Base-by-base conservation (phyloP, 371 early-diverging fungal genomes). In the Funneliformis caledonium region DNA sequence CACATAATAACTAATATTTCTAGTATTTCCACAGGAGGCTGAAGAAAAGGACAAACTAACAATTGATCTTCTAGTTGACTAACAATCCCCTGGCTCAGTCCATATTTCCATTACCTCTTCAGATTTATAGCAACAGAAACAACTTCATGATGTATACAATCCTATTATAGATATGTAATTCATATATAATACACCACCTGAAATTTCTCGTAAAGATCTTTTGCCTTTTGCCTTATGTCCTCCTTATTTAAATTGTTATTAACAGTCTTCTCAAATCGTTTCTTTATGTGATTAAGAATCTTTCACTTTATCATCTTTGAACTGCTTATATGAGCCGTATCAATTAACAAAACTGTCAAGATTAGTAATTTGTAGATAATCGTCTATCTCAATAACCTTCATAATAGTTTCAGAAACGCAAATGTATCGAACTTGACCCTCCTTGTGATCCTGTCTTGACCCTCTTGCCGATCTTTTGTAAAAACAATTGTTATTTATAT, bases 71-170 rank as follows among this genome's bases (percentile, higher is more conserved):
- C 69, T 37, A 78, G 78, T 74, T 78, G 73, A 78, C 75, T 1
- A 78, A 78, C 72, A 78, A 33, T 78, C 70, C 75, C 70, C 70
- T 74, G 52, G 70, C 78, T 78, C 26, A 70, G 79, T 43, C 79
- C 70, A 78, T 42, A n/a, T 78, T 48, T 56, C 12, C 48, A 59
- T 47, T 78, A 70, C 26, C 69, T 78, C 52, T 76, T 74, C 79
- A 78, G 65, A 70, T 45, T 70, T 65, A 26, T 33, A 70, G 19
- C 31, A 70, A 11, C 33, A 50, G 45, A 78, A 78, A 72, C 70
- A 78, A 78, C 48, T 70, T 64, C 26, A 65, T 70, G 0, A 69
- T 78, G 73, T 11, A 69, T 78, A 69, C 73, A 69, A 78, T 67
- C 68, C 78, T 78, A 78, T 78, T 26, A 26, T 26, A 26, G 0